Base-by-base conservation (phyloP, 2,329 filamentous ascomycete genomes). In the Shiraia sp. region DNA sequence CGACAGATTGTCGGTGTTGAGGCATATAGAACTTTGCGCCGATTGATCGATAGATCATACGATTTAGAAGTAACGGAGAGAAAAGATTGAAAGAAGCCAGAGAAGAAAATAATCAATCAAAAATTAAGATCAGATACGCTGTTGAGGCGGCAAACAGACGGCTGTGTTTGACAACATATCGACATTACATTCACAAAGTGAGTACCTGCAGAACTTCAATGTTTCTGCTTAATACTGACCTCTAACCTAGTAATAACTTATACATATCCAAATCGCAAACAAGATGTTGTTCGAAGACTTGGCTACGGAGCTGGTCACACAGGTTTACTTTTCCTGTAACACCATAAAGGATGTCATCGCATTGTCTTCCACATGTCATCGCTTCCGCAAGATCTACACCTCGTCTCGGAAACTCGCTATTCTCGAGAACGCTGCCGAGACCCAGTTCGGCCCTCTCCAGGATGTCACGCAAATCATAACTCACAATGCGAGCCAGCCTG, bases 401-500 rank as follows among this genome's bases (percentile, higher is more conserved):
- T 75, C 74, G 9, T 78, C 78, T 32, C 78, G 78, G 55, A 78
- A 78, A 51, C 69, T 83, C 13, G 55, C 72, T 36, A 79, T 83
- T 38, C 74, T 85, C 39, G 72, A 75, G 44, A 58, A 69, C 36
- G 79, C 74, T 17, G 77, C 77, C 17, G 78, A 83, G 56, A 60
- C 67, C 23, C 77, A 84, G 57, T 81, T 77, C 51, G 80, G 81
- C 0, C 81, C 81, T 2, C 61, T 83, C 10, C 56, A 79, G 42
- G 80, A 83, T 59, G 75, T 80, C 45, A 72, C 79, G 41, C 81
- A 83, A 56, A 67, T 85, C 13, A 68, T 83, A 26, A 84, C 81
- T 13, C 77, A 82, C 58, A 84, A 85, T 51, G 68, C 74, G 28
- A 80, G 75, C 45, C 80, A 85, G 55, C 75, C 78, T 3, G 78